Base-by-base conservation (phyloP, 441 rosid species). In the Eruca vesicaria region DNA sequence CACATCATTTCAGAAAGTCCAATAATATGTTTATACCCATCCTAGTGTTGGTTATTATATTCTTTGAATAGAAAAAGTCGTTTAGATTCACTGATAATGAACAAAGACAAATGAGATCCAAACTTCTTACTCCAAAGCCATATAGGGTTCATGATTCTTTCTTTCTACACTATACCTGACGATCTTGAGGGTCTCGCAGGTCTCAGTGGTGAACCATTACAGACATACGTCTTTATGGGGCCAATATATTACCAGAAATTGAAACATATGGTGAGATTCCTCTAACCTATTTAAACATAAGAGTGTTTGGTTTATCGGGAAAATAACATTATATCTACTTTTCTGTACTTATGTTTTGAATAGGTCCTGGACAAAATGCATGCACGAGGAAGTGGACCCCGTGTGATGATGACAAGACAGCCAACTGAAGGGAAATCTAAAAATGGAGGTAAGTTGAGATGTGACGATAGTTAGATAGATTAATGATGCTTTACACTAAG, bases 161-260 rank as follows among this genome's bases (percentile, higher is more conserved):
- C 66, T 53, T 67, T 69, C 61, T 19, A 70, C 71, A 55, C 45
- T 58, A 70, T 23, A 75, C 20, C 74, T 84, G 81, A 81, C 29
- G 48, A 80, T 68, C 57, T 20, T 62, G 61, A 58, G 64, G 36
- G 68, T 81, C 82, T 28, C 76, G 43, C 88, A 96, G 97, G 99
- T 78, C 85, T 93, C 75, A 89, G 97, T 19, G 99, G 98, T 36
- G 82, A 86, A 75, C 97, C 99, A 38, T 82, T 96, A 67, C 91
- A 96, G 77, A 84, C 98, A 9, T 96, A 91, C 81, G 89, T 96
- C 66, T 96, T 93, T 79, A 96, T 93, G 97, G 99, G 98, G 55
- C 98, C 99, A 52, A 89, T 96, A 80, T 96, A 96, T 87, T 93
- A 96, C 89, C 99, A 96, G 85, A 96, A 93, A 86, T 60, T 96